A percentile compares a stretch with the other conserved stretches of the same genome.
These are phyloP conservation scores for Russula virescens DNA, from an alignment of 768 basidiomycete species.

Conservation along the genomic window DNA sequence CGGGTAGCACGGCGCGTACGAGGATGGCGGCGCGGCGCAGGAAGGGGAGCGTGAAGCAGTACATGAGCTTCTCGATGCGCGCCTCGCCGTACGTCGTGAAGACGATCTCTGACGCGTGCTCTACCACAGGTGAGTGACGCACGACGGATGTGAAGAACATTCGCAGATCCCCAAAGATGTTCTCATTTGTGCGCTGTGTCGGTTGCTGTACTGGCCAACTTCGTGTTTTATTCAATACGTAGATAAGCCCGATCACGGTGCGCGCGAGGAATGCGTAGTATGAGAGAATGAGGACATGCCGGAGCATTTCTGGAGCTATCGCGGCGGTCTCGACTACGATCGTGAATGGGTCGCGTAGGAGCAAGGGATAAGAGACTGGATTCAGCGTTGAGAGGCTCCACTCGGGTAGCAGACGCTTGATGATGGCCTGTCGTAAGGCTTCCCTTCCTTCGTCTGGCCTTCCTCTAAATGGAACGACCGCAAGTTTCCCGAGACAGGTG, in stretches of 20 bases:
- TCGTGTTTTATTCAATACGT: constrained; percentile 68
- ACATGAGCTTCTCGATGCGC: constrained; percentile 78
- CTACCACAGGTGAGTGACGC: constrained; percentile 81
- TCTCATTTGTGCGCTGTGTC: constrained; percentile 52
- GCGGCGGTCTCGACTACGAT: constrained; percentile 87
- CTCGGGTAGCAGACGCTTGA: constrained; percentile 85
- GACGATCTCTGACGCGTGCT: constrained; percentile 74
- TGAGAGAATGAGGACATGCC: constrained; percentile 79
- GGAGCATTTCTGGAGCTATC: constrained; percentile 82
- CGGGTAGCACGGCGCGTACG: constrained; percentile 66
- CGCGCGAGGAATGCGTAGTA: constrained; percentile 91
- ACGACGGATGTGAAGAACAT: constrained; percentile 91
- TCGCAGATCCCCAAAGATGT: constrained; percentile 77
- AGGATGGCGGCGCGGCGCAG: constrained; percentile 83
- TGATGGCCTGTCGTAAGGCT: constrained; percentile 74
- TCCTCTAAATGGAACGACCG: constrained; percentile 61
- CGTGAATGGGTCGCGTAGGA: constrained; percentile 86
- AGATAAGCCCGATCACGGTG: constrained; percentile 79
- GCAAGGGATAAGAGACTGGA: constrained; percentile 77
- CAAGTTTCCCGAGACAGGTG: constrained; percentile 59
- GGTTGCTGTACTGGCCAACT: constrained; percentile 39
- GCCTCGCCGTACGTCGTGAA: constrained; percentile 80
- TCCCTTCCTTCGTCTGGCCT: constrained; percentile 71
- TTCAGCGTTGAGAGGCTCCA: constrained; percentile 85
- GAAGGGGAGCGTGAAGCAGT: constrained; percentile 87